Conservation (phyloP, 352 stramenopile species). For the Pythium monospermum region DNA sequence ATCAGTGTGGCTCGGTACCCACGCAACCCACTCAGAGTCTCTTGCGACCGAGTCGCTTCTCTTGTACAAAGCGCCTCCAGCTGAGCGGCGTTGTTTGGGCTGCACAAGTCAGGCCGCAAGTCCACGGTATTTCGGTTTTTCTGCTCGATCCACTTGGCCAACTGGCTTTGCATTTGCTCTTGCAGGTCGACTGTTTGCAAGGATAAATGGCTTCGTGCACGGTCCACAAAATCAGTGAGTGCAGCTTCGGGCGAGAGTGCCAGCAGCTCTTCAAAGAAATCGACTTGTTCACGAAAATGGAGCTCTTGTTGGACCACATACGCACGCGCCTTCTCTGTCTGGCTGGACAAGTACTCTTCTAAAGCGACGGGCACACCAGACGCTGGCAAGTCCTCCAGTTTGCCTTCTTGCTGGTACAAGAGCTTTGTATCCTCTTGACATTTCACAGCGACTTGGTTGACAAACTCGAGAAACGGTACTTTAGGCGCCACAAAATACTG, state of each 20-base stretch:
- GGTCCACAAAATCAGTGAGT: constrained; percentile 30
- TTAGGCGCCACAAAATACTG: constrained; percentile 18
- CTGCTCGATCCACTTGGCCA: constrained; percentile 32
- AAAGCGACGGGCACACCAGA: constrained; percentile 62
- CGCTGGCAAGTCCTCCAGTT: constrained; percentile 58
- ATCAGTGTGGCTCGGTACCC: constrained; percentile 31
- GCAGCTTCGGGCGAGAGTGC: constrained; percentile 41
- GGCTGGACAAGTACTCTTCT: constrained; percentile 61
- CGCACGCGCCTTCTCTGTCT: constrained; percentile 48
- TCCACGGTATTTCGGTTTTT: constrained; percentile 47
- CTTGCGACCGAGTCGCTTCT: constrained; percentile 38
- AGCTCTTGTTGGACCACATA: constrained; percentile 54
- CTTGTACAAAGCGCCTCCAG: constrained; percentile 49
- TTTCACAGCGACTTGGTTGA: constrained; percentile 43
- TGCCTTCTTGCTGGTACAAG: constrained; percentile 56
- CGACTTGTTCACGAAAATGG: constrained; percentile 54
- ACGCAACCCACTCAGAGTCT: constrained; percentile 27
- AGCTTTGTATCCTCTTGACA: constrained; percentile 53
- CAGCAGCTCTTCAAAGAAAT: constrained; percentile 54
- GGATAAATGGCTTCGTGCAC: constrained; percentile 22
- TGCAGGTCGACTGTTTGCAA: constrained; percentile 11
- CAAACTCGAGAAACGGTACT: constrained; percentile 45
- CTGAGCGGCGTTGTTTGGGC: constrained; percentile 50
- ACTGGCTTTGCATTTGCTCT: constrained; percentile 29
- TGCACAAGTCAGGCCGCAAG: constrained; percentile 70